Evolutionary conservation across 1,139 yeast genomes (phyloP), one percentile per base, ranked within the genome.

Genomic region (Candida glucosophila): DNA sequence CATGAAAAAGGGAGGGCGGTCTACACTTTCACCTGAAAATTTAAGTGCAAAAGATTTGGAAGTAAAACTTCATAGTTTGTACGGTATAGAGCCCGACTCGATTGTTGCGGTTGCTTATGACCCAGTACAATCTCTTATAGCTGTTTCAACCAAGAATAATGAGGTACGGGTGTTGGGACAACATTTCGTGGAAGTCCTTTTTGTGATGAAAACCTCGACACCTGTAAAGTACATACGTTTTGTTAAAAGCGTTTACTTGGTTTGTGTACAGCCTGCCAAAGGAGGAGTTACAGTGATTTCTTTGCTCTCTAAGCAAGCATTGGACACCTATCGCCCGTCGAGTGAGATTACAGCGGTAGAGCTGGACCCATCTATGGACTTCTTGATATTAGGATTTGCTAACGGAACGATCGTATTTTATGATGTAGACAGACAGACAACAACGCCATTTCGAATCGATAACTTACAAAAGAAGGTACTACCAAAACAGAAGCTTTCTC

Each of bases 331-430:
- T 40, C 61, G 63, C 40, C 66, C 79, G 3, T 78, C 85, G 0
- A 77, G 85, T 1, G 59, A 70, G 5, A 68, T 86, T n/a, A 61
- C 80, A 0, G 66, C 81, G 1, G 58, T 78, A 5, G 86, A 73
- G 32, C 52, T 79, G 3, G 98, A 92, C 42, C 95, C 96, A 1
- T 69, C 93, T 0, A 52, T 90, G 38, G 97, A 88, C 51, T 92
- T 93, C 85, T 54, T 88, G 16, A 64, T 79, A 26, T 45, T 88
- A 18, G 98, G 98, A 4, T 55, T 85, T 31, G 68, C 74, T 27
- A 86, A 78, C 47, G 98, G 98, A 3, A 54, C 71, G 5, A 52
- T 81, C 2, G 51, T 74, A 24, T 76, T 80, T n/a, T 90, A 71
- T 44, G 95, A 92, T 48, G 76, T 90, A 12, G 97, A 86, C 44